Percentiles rank a stretch among this genome's conserved stretches.
Evolutionary conservation across 2,329 filamentous ascomycete genomes (phyloP).

Genomic region (Huntiella omanensis): DNA sequence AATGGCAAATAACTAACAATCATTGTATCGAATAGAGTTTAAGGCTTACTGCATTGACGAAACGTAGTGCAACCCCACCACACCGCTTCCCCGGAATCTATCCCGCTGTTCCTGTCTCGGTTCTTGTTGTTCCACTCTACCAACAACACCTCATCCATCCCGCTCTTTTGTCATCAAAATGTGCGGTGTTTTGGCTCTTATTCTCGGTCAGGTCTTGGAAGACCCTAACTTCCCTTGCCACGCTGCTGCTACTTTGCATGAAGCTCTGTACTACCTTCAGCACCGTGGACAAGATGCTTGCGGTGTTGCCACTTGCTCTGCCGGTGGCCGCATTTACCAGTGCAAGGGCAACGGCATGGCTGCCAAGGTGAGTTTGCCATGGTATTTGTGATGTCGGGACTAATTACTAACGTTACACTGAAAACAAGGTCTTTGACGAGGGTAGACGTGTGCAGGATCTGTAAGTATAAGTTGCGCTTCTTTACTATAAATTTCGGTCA

Average conservation of each 20-base stretch:
- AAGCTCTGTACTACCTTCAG: slow-evolving; percentile 53
- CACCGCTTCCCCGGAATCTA: too few species aligned
- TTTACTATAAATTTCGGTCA: neutral
- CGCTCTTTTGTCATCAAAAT: slow-evolving; percentile 21
- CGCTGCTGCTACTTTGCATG: slow-evolving; percentile 48
- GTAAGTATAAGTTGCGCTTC: slow-evolving; percentile 1
- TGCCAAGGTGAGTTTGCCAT: slow-evolving; percentile 31
- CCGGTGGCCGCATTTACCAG: slow-evolving; percentile 67
- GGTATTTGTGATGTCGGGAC: neutral
- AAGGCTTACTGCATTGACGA: too few species aligned
- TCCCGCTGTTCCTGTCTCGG: too few species aligned
- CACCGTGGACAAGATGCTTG: slow-evolving; percentile 69
- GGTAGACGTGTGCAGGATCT: slow-evolving; percentile 33
- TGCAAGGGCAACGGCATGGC: slow-evolving; percentile 85
- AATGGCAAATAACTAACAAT: too few species aligned
- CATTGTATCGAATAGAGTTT: too few species aligned
- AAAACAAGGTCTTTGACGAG: slow-evolving; percentile 58
- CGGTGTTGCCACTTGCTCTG: slow-evolving; percentile 54
- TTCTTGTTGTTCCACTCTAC: neutral
- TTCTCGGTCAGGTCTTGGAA: slow-evolving; percentile 34
- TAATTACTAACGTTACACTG: neutral
- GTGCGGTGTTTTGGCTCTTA: slow-evolving; percentile 44
- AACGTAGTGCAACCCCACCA: too few species aligned
- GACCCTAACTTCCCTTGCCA: slow-evolving; percentile 14
- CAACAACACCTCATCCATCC: neutral